These are phyloP conservation scores for Phytophthora tentaculata DNA, from an alignment of 352 stramenopile genomes.

Conservation along the genomic window DNA sequence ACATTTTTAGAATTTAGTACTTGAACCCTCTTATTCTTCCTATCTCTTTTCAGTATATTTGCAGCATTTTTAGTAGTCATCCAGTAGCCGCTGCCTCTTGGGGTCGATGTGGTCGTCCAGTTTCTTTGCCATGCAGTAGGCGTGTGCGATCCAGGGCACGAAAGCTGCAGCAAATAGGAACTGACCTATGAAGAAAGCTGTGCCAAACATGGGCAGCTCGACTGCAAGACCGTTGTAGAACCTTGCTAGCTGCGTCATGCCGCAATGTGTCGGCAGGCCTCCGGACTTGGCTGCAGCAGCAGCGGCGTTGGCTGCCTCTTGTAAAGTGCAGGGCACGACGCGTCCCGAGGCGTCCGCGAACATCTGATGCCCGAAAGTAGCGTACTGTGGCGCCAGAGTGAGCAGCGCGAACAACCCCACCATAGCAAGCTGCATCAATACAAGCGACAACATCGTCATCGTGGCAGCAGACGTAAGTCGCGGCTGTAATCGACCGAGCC, in stretches of 20 bases:
- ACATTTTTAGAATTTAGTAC: constrained; percentile 44
- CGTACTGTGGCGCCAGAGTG: constrained; percentile 84
- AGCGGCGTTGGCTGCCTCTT: constrained; percentile 61
- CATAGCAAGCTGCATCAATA: constrained; percentile 85
- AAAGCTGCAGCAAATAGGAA: constrained; percentile 76
- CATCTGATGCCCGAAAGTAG: constrained; percentile 84
- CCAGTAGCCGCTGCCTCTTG: constrained; percentile 72
- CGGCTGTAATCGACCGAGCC: constrained; percentile 71
- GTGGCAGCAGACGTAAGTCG: constrained; percentile 76
- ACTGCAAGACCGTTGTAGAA: constrained; percentile 84
- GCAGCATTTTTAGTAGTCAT: constrained; percentile 57
- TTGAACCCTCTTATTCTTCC: too few species aligned
- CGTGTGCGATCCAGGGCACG: constrained; percentile 78
- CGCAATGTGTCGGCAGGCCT: constrained; percentile 52
- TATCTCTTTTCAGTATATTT: too few species aligned
- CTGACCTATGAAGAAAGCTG: constrained; percentile 77
- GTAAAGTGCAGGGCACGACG: constrained; percentile 68
- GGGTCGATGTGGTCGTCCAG: constrained; percentile 67
- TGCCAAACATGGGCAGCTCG: constrained; percentile 77
- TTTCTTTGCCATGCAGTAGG: constrained; percentile 73
- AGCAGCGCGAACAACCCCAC: constrained; percentile 83
- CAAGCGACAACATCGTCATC: constrained; percentile 78
- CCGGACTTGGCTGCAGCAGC: constrained; percentile 35
- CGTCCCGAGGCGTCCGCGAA: constrained; percentile 56
- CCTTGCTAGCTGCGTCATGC: constrained; percentile 76